These are phyloP conservation scores for Leishmania braziliensis DNA, from an alignment of 208 protist genomes.

Conservation along the genomic window DNA sequence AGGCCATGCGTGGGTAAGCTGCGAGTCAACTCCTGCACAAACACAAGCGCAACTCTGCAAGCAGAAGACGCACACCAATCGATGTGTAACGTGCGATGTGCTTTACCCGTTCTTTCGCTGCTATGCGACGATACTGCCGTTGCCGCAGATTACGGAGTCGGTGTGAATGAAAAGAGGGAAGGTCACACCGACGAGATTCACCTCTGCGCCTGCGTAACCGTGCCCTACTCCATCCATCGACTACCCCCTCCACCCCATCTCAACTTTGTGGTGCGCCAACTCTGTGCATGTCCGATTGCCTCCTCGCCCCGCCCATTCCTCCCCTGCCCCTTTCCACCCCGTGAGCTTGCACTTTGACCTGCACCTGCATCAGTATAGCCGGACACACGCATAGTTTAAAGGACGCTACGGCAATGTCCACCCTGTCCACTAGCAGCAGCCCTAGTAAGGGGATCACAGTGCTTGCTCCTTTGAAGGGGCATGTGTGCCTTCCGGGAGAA, in stretches of 20 bases:
- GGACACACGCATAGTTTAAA: background rate
- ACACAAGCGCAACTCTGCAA: background rate
- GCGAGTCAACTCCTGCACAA: background rate
- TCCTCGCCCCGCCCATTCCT: background rate
- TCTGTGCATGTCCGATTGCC: background rate
- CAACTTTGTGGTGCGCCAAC: background rate
- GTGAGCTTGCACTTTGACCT: background rate
- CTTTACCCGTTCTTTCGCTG: background rate
- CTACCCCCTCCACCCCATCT: background rate
- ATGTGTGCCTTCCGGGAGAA: slow-evolving; percentile 87
- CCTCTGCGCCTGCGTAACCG: background rate
- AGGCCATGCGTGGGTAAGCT: background rate
- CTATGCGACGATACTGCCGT: background rate
- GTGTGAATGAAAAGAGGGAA: background rate
- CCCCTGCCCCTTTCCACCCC: background rate
- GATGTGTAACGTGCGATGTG: background rate
- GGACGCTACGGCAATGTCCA: background rate
- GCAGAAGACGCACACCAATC: background rate
- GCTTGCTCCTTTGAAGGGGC: slow-evolving; percentile 49
- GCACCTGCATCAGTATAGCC: background rate
- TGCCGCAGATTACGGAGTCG: too few relatives aligned
- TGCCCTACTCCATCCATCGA: background rate
- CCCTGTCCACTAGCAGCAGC: background rate
- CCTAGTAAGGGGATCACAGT: slow-evolving; percentile 36
- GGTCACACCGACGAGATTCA: background rate